Evolutionary conservation across 108 stramenopile genomes (phyloP).

Genomic region (Skeletonema tropicum): DNA sequence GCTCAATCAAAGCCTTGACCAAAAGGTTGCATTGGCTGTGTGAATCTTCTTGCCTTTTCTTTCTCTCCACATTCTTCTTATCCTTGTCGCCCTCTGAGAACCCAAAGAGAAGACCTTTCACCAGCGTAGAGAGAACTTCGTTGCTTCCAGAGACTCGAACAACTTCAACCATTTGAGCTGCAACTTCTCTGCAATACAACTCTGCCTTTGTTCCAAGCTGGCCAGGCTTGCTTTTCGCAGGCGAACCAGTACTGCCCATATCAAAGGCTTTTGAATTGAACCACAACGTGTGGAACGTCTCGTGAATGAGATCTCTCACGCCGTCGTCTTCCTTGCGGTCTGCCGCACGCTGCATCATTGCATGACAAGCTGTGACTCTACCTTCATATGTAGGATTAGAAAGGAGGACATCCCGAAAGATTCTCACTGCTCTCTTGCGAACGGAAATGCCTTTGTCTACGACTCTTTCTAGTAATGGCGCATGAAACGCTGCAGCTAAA

Average conservation of each 20-base stretch:
- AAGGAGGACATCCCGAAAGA: conserved; percentile 83
- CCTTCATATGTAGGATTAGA: conserved; percentile 79
- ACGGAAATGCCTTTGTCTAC: conserved; percentile 89
- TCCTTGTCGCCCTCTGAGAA: conserved; percentile 81
- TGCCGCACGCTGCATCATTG: conserved; percentile 77
- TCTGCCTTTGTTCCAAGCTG: conserved; percentile 24
- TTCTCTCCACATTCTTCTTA: conserved; percentile 63
- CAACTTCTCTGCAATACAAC: conserved; percentile 54
- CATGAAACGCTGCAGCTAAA: conserved; percentile 85
- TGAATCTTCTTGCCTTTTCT: conserved; percentile 55
- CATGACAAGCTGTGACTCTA: conserved; percentile 72
- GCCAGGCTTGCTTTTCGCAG: conserved; percentile 11
- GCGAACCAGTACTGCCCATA: conserved; percentile 16
- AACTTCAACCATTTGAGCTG: conserved; percentile 93
- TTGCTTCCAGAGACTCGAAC: conserved; percentile 73
- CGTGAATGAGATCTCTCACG: conserved; percentile 90
- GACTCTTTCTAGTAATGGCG: conserved; percentile 76
- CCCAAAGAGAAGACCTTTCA: conserved; percentile 77
- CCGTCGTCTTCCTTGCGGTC: conserved; percentile 94
- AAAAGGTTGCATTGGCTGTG: conserved; percentile 66
- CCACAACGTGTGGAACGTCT: conserved; percentile 87
- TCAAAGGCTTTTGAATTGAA: conserved; percentile 52
- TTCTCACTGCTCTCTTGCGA: conserved; percentile 75
- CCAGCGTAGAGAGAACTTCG: conserved; percentile 71
- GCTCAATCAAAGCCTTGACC: conserved; percentile 76